phyloP scores from a whole-genome alignment of 2,329 filamentous ascomycete genomes.

The Ascochyta pisi region DNA sequence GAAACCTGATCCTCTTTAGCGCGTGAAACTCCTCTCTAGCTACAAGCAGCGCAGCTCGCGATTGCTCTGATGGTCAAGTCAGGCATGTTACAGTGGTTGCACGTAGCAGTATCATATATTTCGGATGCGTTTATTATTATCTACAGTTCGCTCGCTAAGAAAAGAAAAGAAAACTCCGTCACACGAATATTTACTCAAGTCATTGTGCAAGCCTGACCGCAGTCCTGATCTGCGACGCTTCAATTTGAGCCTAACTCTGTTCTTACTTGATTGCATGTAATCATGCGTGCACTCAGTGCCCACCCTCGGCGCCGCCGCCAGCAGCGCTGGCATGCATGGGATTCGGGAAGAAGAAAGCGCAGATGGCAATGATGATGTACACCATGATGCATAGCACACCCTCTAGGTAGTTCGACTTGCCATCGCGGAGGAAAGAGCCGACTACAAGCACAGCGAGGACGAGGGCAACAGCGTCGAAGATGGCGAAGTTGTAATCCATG shows the following conservation, averaged over 20 bases:
- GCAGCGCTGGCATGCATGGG: constrained; percentile 37
- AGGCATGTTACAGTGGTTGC: too few species aligned
- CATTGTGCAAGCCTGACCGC: background rate
- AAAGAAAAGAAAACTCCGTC: background rate
- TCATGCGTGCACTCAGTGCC: background rate
- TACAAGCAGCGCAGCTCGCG: too few species aligned
- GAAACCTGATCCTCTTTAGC: too few species aligned
- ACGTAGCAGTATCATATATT: too few species aligned
- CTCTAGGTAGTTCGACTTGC: constrained; percentile 90
- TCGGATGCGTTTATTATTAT: background rate
- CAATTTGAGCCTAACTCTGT: background rate
- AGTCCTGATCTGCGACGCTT: background rate
- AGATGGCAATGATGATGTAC: constrained; percentile 68
- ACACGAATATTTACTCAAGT: constrained; percentile 14
- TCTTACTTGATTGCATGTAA: background rate
- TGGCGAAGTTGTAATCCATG: constrained; percentile 84
- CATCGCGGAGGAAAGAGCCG: constrained; percentile 84
- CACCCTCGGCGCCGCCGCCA: constrained; percentile 24
- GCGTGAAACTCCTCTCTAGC: too few species aligned
- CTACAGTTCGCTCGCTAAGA: constrained; percentile 23
- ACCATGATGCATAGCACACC: constrained; percentile 78
- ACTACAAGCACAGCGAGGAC: constrained; percentile 86
- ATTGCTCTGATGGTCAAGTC: too few species aligned
- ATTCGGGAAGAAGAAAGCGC: constrained; percentile 67
- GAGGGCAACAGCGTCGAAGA: constrained; percentile 83